Evolutionary conservation across 2,329 filamentous ascomycete species (phyloP), one percentile per base, ranked within the genome.

Genomic region (Xylaria sp.): DNA sequence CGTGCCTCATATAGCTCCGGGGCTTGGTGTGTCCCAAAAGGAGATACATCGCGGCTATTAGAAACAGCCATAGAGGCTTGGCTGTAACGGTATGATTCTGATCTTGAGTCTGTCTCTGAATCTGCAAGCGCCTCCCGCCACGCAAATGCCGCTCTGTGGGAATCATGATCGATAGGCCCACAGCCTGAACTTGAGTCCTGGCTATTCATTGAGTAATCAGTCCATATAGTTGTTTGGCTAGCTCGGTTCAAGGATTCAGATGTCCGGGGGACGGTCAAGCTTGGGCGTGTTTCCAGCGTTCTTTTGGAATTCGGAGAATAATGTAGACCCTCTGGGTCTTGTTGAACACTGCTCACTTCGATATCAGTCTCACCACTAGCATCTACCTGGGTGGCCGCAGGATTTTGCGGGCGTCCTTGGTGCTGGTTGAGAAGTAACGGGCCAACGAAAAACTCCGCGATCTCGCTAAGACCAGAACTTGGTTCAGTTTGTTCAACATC

Each of bases 221-320:
- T 87, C 85, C 85, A 87, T n/a, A 79, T 77, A 1, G 85, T 86
- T 55, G 83, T 80, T 49, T 85, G 82, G 64, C 85, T 87, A 19
- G 76, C 73, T 37, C 84, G 78, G 60, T 85, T 77, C 61, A 76
- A 73, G 41, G 79, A 73, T 53, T 78, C 70, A 51, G 78, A 69
- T 66, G 79, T 72, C 51, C 78, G 73, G 11, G 84, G 84, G 13
- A 85, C 78, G 53, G 76, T 74, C 8, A 86, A 75, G 58, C 77
- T 82, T 56, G 78, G 78, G 13, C 80, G 76, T 19, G 78, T 77
- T 46, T 79, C 78, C 4, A 75, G 65, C 10, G 72, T 70, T 49
- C 66, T 71, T 51, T 68, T 66, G n/a, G 72, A 71, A 9, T 74
- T 71, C 5, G 59, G 40, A 46, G 72, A 73, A 54, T 66, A 73